Percentiles rank a stretch among this genome's conserved stretches.
These are phyloP conservation scores for Brassica cretica DNA, from an alignment of 345 rosid genomes.

Conservation along the genomic window DNA sequence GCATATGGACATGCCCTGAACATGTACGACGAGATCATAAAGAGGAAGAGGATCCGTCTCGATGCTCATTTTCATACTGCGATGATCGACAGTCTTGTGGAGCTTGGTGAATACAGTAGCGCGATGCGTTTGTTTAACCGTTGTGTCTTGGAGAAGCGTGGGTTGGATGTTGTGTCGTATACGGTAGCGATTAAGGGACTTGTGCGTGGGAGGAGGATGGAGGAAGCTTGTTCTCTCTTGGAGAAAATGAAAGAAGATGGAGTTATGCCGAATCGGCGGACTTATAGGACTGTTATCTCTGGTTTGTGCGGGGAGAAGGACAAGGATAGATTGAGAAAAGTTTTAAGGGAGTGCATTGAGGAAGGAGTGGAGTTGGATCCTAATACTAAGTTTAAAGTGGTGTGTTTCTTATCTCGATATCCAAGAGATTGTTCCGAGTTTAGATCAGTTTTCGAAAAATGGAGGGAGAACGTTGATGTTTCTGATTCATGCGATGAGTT, in stretches of 20 bases:
- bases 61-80: slow-evolving; percentile 70
- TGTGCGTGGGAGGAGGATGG: slow-evolving; percentile 48
- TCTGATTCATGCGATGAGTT: slow-evolving; percentile 19
- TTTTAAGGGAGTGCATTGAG: slow-evolving; percentile 51
- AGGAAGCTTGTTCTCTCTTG: slow-evolving; percentile 53
- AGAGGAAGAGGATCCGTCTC: slow-evolving; percentile 32
- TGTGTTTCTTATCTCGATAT: slow-evolving; percentile 37
- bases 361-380: slow-evolving; percentile 44
- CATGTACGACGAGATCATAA: slow-evolving; percentile 55
- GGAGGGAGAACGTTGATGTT: slow-evolving; percentile 27
- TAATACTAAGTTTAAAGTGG: slow-evolving; percentile 38
- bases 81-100: slow-evolving; percentile 52
- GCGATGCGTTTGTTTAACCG: slow-evolving; percentile 54
- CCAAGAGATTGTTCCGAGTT: slow-evolving; percentile 35
- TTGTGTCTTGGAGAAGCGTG: slow-evolving; percentile 45
- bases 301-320: slow-evolving; percentile 54
- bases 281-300: slow-evolving; percentile 48
- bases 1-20: slow-evolving; percentile 45
- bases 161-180: slow-evolving; percentile 63
- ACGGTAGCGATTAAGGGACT: slow-evolving; percentile 67
- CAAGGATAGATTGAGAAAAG: slow-evolving; percentile 45
- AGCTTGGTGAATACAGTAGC: slow-evolving; percentile 44
- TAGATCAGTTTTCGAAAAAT: slow-evolving; percentile 40
- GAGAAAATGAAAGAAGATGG: slow-evolving; percentile 58
- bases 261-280: slow-evolving; percentile 43